Conservation (phyloP, 139 green algal species). For the Edaphochlamys debaryana region DNA sequence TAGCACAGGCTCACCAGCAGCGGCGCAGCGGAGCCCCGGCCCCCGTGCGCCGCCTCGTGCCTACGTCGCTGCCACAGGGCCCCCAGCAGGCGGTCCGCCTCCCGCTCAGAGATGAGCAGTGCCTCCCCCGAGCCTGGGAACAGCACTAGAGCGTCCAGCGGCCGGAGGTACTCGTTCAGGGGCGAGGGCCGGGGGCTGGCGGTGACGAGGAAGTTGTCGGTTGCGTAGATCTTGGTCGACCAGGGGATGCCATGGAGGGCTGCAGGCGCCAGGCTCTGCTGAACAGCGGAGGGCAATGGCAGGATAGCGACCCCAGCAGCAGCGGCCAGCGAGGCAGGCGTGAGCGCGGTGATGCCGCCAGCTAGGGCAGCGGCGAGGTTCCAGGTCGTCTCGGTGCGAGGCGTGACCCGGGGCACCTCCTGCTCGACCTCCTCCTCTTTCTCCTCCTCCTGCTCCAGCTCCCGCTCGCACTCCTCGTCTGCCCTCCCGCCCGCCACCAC, state of each 20-base stretch:
- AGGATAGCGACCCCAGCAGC: no score
- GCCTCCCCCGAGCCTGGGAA: no score
- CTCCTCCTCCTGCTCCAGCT: no score
- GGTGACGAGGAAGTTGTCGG: constrained; percentile 53
- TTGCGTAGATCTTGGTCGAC: constrained; percentile 42
- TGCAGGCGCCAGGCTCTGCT: background rate
- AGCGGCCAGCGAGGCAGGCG: background rate
- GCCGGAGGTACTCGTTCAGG: no score
- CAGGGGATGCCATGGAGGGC: background rate
- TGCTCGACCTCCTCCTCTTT: constrained; percentile 59
- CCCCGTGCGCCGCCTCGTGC: constrained; percentile 50
- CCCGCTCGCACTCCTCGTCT: no score
- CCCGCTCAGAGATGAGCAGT: no score
- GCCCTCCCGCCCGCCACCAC: background rate
- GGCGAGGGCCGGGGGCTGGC: no score
- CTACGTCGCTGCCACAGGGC: no score
- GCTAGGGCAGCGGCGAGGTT: constrained; percentile 15
- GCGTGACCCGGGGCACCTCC: constrained; percentile 29
- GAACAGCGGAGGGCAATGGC: background rate
- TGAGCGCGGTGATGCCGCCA: background rate
- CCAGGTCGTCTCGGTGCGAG: constrained; percentile 50
- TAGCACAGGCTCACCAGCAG: no score
- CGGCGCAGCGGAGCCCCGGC: background rate
- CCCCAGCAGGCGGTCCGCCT: no score
- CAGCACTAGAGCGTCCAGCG: no score